phyloP scores from a whole-genome alignment of 345 rosid species.

The Boechera stricta region DNA sequence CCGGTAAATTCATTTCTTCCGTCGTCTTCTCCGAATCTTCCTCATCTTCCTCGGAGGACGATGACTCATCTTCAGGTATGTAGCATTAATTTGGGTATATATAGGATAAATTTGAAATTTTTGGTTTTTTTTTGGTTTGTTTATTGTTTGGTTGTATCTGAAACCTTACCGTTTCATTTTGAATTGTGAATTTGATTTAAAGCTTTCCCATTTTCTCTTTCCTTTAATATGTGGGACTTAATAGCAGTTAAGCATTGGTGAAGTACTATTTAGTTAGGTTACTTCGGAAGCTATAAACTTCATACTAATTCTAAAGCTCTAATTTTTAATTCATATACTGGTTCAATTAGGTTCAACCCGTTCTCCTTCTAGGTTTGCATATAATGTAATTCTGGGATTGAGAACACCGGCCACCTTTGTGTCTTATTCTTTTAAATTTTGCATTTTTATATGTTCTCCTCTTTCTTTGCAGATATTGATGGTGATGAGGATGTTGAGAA shows the following conservation, averaged over 20 bases:
- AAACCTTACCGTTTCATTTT: slow-evolving; percentile 15
- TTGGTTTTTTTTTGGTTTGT: neutral
- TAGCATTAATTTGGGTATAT: neutral
- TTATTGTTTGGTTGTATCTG: slow-evolving; percentile 7
- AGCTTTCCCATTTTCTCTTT: slow-evolving; percentile 18
- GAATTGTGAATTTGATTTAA: slow-evolving; percentile 26
- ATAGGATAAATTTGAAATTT: neutral
- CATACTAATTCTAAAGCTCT: neutral
- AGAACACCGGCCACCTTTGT: slow-evolving; percentile 4
- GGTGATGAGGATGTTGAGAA: slow-evolving; percentile 54
- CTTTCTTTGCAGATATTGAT: slow-evolving; percentile 55
- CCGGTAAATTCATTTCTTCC: slow-evolving; percentile 69
- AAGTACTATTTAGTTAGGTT: slow-evolving; percentile 10
- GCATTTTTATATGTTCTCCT: neutral
- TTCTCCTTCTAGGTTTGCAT: slow-evolving; percentile 14
- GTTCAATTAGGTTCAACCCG: slow-evolving; percentile 3
- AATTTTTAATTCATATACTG: neutral
- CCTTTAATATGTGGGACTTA: slow-evolving; percentile 31
- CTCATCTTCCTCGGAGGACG: slow-evolving; percentile 58
- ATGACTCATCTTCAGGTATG: slow-evolving; percentile 59
- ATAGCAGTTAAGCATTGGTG: slow-evolving; percentile 17
- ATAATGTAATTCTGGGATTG: slow-evolving; percentile 4
- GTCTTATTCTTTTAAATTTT: neutral
- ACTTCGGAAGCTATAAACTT: slow-evolving; percentile 20
- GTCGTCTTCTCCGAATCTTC: slow-evolving; percentile 70